These are phyloP conservation scores for Protomyces arabidopsidicola DNA, from an alignment of 1,139 yeast genomes.

Conservation along the genomic window DNA sequence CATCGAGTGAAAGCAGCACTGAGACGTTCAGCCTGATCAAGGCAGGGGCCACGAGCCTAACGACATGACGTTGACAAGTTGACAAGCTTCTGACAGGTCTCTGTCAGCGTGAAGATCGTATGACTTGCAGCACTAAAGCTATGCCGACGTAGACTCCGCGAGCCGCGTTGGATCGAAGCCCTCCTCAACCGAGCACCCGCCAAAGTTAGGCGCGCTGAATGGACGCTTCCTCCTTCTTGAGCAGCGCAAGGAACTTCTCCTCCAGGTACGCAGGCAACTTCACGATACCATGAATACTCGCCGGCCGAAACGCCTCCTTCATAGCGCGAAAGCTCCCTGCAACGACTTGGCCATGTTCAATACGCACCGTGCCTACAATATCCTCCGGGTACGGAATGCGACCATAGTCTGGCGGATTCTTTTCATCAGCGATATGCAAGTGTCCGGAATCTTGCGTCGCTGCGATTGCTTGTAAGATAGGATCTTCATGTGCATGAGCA, in stretches of 20 bases:
- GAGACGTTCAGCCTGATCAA: too few species aligned
- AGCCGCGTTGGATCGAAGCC: too few species aligned
- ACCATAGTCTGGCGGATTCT: slow-evolving; percentile 63
- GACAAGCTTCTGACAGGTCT: too few species aligned
- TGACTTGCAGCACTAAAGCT: too few species aligned
- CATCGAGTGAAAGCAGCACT: too few species aligned
- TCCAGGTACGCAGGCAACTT: slow-evolving; percentile 15
- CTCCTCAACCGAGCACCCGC: too few species aligned
- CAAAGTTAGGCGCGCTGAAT: background rate
- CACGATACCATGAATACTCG: slow-evolving; percentile 20
- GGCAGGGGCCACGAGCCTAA: too few species aligned
- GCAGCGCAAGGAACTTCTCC: slow-evolving; percentile 4
- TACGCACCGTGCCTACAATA: slow-evolving; percentile 64
- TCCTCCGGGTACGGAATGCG: slow-evolving; percentile 70
- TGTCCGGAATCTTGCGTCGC: slow-evolving; percentile 52
- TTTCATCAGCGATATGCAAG: slow-evolving; percentile 70
- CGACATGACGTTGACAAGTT: too few species aligned
- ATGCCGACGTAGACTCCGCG: too few species aligned
- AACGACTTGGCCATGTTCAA: slow-evolving; percentile 42
- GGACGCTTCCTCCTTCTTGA: background rate
- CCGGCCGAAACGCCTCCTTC: slow-evolving; percentile 22
- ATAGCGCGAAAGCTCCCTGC: slow-evolving; percentile 16
- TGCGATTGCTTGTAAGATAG: slow-evolving; percentile 59
- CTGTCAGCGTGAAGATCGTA: too few species aligned
- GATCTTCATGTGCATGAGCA: slow-evolving; percentile 47